Percentiles rank a stretch among this genome's conserved stretches.
Conservation (phyloP, 2,329 filamentous ascomycete genomes). For the Beauveria asiatica region DNA sequence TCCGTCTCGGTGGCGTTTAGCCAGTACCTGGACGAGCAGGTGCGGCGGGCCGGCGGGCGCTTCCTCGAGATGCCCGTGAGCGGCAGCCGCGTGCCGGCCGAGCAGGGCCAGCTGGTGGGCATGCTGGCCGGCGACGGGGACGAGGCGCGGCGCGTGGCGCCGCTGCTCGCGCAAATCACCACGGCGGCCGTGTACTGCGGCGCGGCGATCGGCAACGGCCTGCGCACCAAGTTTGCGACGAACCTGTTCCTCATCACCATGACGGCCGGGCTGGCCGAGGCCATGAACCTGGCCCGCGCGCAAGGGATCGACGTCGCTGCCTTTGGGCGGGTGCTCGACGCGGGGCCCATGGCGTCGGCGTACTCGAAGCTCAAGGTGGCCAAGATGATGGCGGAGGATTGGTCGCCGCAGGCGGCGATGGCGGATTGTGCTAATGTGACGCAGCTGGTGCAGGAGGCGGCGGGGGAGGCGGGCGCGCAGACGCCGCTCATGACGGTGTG, state of each 20-base stretch:
- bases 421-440: constrained; percentile 25
- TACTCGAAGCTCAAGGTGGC: constrained; percentile 22
- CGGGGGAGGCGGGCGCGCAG: constrained; percentile 12
- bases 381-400: constrained; percentile 23
- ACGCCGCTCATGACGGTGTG: constrained; percentile 18
- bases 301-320: constrained; percentile 24
- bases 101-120: constrained; percentile 24
- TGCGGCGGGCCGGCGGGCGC: constrained; percentile 18
- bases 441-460: constrained; percentile 20
- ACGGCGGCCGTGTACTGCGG: constrained; percentile 25
- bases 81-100: constrained; percentile 25
- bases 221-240: constrained; percentile 25
- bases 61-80: constrained; percentile 29
- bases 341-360: constrained; percentile 23
- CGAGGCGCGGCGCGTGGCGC: constrained; percentile 18
- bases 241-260: constrained; percentile 23
- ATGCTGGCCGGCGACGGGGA: constrained; percentile 24
- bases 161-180: constrained; percentile 19
- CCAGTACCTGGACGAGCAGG: constrained; percentile 16
- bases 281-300: constrained; percentile 23
- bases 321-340: constrained; percentile 22
- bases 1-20: constrained; percentile 22
- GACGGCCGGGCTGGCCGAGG: constrained; percentile 24
- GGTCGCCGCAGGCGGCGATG: constrained; percentile 22
- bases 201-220: constrained; percentile 22